phyloP scores from a whole-genome alignment of 352 stramenopile genomes.

The Phytophthora boehmeriae region DNA sequence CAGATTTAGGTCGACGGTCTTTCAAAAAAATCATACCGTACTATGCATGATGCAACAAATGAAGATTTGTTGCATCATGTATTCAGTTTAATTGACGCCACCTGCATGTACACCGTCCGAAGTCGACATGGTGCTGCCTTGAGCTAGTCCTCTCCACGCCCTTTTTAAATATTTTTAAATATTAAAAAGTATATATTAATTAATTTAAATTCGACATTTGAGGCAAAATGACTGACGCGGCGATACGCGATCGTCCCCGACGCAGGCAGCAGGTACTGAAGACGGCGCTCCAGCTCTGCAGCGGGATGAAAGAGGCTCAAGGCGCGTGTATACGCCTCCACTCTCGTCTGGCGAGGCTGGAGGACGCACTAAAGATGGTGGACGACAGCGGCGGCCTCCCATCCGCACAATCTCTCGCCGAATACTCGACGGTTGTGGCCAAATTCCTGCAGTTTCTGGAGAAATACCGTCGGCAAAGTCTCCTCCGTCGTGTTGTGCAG shows the following conservation, averaged over 20 bases:
- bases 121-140: no score
- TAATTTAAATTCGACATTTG: no score
- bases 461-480: neutral
- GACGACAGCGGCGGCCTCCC: neutral
- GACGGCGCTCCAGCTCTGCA: neutral
- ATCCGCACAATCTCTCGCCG: neutral
- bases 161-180: no score
- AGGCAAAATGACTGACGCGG: neutral
- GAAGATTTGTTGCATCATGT: no score
- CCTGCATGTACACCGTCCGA: no score
- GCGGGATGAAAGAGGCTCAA: constrained; percentile 4
- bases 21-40: no score
- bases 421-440: neutral
- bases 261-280: constrained; percentile 2
- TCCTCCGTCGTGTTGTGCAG: constrained; percentile 6
- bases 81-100: no score
- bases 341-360: neutral
- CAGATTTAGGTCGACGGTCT: no score
- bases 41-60: no score
- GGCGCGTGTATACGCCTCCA: constrained; percentile 2
- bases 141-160: no score
- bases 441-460: constrained; percentile 3
- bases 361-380: neutral
- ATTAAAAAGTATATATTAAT: no score
- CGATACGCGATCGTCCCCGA: constrained; percentile 1